Conservation (phyloP, 2,329 filamentous ascomycete genomes). For the Talaromyces albobiverticillius region DNA sequence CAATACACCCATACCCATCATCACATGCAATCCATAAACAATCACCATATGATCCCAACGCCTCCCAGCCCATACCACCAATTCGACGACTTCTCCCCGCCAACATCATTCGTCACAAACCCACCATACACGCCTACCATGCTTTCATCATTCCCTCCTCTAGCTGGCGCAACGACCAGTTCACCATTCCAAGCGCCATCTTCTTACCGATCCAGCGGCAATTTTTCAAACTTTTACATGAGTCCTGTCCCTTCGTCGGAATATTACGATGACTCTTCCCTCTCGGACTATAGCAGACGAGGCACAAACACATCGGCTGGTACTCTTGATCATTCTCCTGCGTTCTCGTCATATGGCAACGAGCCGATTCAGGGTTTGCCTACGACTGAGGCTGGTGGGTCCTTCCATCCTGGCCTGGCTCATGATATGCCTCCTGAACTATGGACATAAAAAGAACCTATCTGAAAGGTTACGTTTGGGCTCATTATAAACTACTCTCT, state of each 20-base stretch:
- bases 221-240: slow-evolving; percentile 32
- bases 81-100: slow-evolving; percentile 33
- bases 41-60: slow-evolving; percentile 33
- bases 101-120: slow-evolving; percentile 35
- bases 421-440: slow-evolving; percentile 33
- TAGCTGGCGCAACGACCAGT: slow-evolving; percentile 32
- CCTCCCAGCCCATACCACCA: slow-evolving; percentile 34
- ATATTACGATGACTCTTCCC: slow-evolving; percentile 29
- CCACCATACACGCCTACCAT: slow-evolving; percentile 41
- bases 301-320: too few species aligned
- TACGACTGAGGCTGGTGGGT: slow-evolving; percentile 25
- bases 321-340: slow-evolving; percentile 32
- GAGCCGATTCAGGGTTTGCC: slow-evolving; percentile 30
- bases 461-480: too few species aligned
- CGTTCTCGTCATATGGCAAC: slow-evolving; percentile 37
- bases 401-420: slow-evolving; percentile 28
- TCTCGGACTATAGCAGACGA: slow-evolving; percentile 30
- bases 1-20: slow-evolving; percentile 61
- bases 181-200: slow-evolving; percentile 35
- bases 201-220: slow-evolving; percentile 32
- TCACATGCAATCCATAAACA: slow-evolving; percentile 30
- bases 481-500: too few species aligned
- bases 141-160: slow-evolving; percentile 38
- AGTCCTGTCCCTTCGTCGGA: slow-evolving; percentile 34
- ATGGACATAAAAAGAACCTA: slow-evolving; percentile 21